Evolutionary conservation across 2,329 filamentous ascomycete genomes (phyloP).

Genomic region (Gliomastix tumulicola): DNA sequence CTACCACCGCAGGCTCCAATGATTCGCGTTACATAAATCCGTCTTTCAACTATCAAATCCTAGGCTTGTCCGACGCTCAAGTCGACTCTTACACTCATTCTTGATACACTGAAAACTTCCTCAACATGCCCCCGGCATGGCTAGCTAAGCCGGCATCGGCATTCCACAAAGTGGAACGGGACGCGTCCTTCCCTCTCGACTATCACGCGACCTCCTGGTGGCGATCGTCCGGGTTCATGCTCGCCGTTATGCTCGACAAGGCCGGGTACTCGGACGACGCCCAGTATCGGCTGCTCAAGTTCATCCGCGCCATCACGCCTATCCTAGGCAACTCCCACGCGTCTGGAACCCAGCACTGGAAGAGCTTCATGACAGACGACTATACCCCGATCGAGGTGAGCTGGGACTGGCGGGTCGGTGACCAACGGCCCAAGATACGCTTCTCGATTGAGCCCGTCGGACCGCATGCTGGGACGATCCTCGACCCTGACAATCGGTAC

Average conservation of each 20-base stretch:
- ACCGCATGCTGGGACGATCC: slow-evolving; percentile 12
- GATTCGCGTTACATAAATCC: too few species aligned
- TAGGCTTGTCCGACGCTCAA: too few species aligned
- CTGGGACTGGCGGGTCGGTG: slow-evolving; percentile 20
- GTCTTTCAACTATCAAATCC: too few species aligned
- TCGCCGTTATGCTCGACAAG: background rate
- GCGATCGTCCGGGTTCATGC: background rate
- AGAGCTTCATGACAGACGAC: slow-evolving; percentile 32
- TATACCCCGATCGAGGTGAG: slow-evolving; percentile 26
- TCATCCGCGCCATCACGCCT: background rate
- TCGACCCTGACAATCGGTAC: slow-evolving; percentile 14
- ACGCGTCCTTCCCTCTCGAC: background rate
- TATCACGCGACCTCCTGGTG: background rate
- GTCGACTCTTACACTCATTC: too few species aligned
- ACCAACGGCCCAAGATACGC: slow-evolving; percentile 15
- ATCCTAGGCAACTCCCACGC: background rate
- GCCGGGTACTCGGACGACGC: background rate
- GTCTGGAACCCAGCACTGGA: slow-evolving; percentile 11
- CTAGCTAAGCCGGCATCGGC: background rate
- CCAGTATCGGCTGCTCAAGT: background rate
- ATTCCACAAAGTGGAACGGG: background rate
- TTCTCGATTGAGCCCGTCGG: slow-evolving; percentile 24
- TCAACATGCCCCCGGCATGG: background rate
- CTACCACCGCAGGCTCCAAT: too few species aligned
- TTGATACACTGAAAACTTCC: too few species aligned